Percentiles rank a stretch among this genome's conserved stretches.
phyloP scores from a whole-genome alignment of 2,329 filamentous ascomycete genomes.

The Nemania sp. region DNA sequence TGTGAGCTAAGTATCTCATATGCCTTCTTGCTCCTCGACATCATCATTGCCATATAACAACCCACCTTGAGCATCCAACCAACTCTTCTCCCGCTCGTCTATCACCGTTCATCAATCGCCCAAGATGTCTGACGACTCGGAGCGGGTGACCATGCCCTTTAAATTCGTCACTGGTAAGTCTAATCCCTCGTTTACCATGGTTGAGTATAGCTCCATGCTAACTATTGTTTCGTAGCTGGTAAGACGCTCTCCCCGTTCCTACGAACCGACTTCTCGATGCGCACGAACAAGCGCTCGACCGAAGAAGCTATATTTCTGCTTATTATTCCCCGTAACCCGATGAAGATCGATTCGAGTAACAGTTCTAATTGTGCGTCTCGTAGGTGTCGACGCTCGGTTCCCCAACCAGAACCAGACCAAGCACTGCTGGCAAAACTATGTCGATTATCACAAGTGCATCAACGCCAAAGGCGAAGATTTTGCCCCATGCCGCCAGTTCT shows the following conservation, averaged over 20 bases:
- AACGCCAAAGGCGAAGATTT: conserved; percentile 98
- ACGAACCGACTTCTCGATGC: too few relatives aligned
- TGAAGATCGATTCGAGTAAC: too few relatives aligned
- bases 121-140: conserved; percentile 92
- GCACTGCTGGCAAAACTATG: conserved; percentile 99
- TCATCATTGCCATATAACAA: conserved; percentile 31
- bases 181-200: conserved; percentile 33
- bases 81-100: conserved; percentile 21
- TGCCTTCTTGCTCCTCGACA: conserved; percentile 38
- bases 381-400: conserved; percentile 98
- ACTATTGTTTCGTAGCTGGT: conserved; percentile 36
- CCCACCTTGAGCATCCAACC: conserved; percentile 42
- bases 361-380: conserved; percentile 29
- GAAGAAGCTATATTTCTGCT: too few relatives aligned
- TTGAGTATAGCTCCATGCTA: conserved; percentile 25
- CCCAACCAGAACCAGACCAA: conserved; percentile 98
- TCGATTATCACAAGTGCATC: conserved; percentile 99
- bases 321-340: too few relatives aligned
- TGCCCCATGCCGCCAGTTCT: conserved; percentile 94
- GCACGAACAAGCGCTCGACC: too few relatives aligned
- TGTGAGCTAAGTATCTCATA: conserved; percentile 19
- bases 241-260: conserved; percentile 25
- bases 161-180: conserved; percentile 98
- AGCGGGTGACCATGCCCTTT: conserved; percentile 95
- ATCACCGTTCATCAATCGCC: conserved; percentile 46